Base-by-base conservation (phyloP, 78 protist species). In the Tieghemostelium lacteum region DNA sequence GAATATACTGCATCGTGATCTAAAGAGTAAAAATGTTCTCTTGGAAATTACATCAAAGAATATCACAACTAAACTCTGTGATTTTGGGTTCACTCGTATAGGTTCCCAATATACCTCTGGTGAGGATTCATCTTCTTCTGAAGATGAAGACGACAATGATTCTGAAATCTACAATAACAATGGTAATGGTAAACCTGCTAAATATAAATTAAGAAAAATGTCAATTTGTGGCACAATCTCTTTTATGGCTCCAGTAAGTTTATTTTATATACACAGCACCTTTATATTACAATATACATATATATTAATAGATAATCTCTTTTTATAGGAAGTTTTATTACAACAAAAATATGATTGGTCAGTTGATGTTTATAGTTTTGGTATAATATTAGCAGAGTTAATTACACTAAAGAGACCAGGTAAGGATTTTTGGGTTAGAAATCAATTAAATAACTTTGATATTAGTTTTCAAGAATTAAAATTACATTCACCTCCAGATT, bases 191-290 rank as follows among this genome's bases (percentile, higher is more conserved):
- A 83, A 57, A n/a, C n/a, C 54, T 2, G 86, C 86, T 24, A 36
- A 28, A 36, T 64, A 69, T n/a, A 55, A 52, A 14, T 19, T 76
- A 31, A 62, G 93, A 75, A 40, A 76, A 33, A 87, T 87, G 93
- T 28, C 52, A 2, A 75, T 87, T 49, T 87, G 93, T 65, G 93
- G 93, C 19, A 87, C 93, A 45, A 86, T 86, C 6, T 31, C 58
- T 7, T 87, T 87, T 50, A 76, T 87, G 88, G 77, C 93, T 26
- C 93, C 93, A 12, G 93, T 74, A n/a, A n/a, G n/a, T n/a, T n/a
- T n/a, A n/a, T n/a, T n/a, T n/a, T n/a, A n/a, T 33, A 12, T 62
- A n/a, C 67, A 62, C 33, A 37, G 33, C 33, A 37, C 54, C 54
- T 12, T 62, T n/a, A 37, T 33, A 12, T 12, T 62, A 62, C 67